These are phyloP conservation scores for Diaporthe amygdali DNA, from an alignment of 2,329 filamentous ascomycete species.

Conservation along the genomic window DNA sequence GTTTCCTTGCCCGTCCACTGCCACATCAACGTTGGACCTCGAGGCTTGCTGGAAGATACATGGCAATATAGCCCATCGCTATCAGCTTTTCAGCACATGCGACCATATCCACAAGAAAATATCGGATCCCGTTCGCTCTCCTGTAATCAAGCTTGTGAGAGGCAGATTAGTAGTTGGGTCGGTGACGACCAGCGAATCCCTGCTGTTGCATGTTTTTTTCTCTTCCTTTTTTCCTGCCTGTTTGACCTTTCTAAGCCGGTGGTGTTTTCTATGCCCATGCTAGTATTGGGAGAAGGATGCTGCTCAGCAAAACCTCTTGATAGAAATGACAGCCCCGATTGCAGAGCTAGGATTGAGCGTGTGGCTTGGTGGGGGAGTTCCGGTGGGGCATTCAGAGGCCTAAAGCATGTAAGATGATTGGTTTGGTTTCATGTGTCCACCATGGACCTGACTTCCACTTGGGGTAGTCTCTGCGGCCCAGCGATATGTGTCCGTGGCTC, in stretches of 20 bases:
- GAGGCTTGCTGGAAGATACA: background rate
- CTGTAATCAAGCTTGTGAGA: too few species aligned
- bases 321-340: too few species aligned
- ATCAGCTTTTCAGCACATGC: too few species aligned
- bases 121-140: too few species aligned
- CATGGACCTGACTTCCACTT: background rate
- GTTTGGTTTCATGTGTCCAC: background rate
- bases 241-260: background rate
- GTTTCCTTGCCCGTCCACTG: too few species aligned
- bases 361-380: background rate
- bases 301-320: too few species aligned
- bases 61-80: background rate
- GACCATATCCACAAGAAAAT: too few species aligned
- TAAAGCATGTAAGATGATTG: conserved; percentile 2
- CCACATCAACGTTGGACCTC: too few species aligned
- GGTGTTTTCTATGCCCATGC: background rate
- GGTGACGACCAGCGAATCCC: background rate
- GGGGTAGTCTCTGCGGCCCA: background rate
- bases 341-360: too few species aligned
- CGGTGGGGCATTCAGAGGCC: background rate
- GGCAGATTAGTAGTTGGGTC: too few species aligned
- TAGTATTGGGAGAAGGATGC: too few species aligned
- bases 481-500: background rate
- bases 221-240: background rate
- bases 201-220: background rate